Evolutionary conservation across 2,329 filamentous ascomycete species (phyloP).

Genomic region (Xylariaceae sp.): DNA sequence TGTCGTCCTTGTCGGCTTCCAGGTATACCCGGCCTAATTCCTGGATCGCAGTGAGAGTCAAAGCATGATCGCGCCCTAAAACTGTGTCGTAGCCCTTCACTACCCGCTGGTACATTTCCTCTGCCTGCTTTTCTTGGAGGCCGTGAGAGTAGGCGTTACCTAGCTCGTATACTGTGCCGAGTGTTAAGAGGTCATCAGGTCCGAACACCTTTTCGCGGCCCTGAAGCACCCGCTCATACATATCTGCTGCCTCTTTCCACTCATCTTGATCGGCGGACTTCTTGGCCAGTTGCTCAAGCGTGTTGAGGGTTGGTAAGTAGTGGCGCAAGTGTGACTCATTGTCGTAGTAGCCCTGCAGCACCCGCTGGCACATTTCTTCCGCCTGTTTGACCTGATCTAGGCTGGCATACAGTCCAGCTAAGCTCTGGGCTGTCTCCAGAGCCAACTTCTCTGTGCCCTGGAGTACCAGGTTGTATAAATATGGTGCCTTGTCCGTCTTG

Average conservation of each 20-base stretch:
- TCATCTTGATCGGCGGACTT: background rate
- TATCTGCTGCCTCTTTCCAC: constrained; percentile 21
- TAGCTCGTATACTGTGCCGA: background rate
- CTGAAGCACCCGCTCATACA: constrained; percentile 30
- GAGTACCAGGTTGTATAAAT: constrained; percentile 30
- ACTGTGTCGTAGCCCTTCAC: constrained; percentile 10
- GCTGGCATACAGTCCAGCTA: background rate
- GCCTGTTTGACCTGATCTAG: constrained; percentile 24
- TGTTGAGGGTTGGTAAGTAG: background rate
- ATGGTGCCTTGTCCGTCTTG: constrained; percentile 25
- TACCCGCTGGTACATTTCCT: constrained; percentile 30
- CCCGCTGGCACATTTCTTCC: constrained; percentile 29
- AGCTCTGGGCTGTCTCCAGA: background rate
- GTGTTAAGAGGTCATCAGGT: background rate
- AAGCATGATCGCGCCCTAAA: background rate
- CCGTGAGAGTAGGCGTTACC: background rate
- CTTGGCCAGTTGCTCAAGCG: background rate
- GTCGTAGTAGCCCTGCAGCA: constrained; percentile 19
- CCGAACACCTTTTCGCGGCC: constrained; percentile 11
- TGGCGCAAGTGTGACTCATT: background rate
- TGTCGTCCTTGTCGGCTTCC: background rate
- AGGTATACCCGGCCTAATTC: background rate
- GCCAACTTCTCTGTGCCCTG: background rate
- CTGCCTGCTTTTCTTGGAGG: constrained; percentile 24
- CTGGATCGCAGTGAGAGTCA: background rate